Percentiles rank a stretch among this genome's conserved stretches.
Evolutionary conservation across 371 early-diverging fungal species (phyloP).

Genomic region (Syncephalis fuscata): DNA sequence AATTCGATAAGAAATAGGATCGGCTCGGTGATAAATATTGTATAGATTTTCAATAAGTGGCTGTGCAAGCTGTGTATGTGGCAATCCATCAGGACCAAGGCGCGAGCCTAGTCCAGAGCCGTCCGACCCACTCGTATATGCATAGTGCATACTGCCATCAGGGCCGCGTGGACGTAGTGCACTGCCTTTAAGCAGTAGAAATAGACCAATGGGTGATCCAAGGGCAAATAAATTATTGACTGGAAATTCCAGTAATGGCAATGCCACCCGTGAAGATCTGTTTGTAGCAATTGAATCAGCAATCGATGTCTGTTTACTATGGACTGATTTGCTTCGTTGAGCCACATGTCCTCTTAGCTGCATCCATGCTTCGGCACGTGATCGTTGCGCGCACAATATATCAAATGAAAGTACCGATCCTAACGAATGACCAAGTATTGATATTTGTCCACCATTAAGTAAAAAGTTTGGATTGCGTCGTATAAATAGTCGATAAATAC

Average conservation of each 20-base stretch:
- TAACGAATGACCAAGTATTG: constrained; percentile 64
- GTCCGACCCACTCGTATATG: neutral
- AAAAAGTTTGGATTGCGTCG: constrained; percentile 54
- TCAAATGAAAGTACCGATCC: constrained; percentile 66
- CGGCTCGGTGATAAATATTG: constrained; percentile 63
- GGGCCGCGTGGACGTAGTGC: too few species aligned
- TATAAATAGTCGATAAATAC: constrained; percentile 45
- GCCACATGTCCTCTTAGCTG: too few species aligned
- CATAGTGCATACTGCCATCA: too few species aligned
- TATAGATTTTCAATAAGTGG: constrained; percentile 53
- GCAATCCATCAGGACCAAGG: constrained; percentile 11
- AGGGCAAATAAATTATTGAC: constrained; percentile 43
- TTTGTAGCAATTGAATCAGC: too few species aligned
- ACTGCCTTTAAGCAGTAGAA: constrained; percentile 50
- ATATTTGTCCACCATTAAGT: constrained; percentile 43
- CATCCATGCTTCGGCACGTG: too few species aligned
- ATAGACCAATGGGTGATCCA: constrained; percentile 64
- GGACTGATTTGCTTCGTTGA: too few species aligned
- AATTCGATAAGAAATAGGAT: constrained; percentile 29
- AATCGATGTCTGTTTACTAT: too few species aligned
- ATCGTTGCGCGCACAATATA: constrained; percentile 42
- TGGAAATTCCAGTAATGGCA: constrained; percentile 18
- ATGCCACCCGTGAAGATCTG: too few species aligned
- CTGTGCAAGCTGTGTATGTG: constrained; percentile 22
- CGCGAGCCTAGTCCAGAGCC: constrained; percentile 1